Evolutionary conservation across 169 alveolate genomes (phyloP).

Genomic region (Plasmodium gaboni): DNA sequence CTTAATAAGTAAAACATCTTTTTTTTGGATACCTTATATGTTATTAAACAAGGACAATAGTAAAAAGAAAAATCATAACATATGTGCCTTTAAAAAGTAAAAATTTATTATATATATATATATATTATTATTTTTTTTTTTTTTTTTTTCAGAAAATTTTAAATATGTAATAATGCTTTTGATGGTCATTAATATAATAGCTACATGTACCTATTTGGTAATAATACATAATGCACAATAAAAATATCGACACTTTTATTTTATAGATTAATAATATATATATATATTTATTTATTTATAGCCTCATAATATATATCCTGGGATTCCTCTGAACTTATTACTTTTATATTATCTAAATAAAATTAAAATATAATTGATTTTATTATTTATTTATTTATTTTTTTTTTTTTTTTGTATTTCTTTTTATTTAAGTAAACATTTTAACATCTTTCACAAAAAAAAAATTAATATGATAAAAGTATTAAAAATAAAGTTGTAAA

Average conservation of each 20-base stretch:
- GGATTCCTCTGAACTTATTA: slow-evolving; percentile 47
- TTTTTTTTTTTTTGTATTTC: not conserved
- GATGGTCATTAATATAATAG: slow-evolving; percentile 34
- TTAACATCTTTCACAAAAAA: not conserved
- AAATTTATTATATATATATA: not conserved
- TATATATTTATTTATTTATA: slow-evolving; percentile 4
- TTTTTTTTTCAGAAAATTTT: slow-evolving; percentile 29
- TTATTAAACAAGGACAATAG: slow-evolving; percentile 26
- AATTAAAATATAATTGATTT: slow-evolving; percentile 26
- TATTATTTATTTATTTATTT: slow-evolving; percentile 3
- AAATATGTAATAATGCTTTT: slow-evolving; percentile 52
- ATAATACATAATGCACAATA: not conserved
- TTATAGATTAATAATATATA: not conserved
- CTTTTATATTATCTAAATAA: slow-evolving; percentile 44
- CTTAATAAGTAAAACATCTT: slow-evolving; percentile 43
- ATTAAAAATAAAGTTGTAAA: not conserved
- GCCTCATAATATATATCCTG: slow-evolving; percentile 39
- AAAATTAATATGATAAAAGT: not conserved
- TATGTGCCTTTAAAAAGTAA: not conserved
- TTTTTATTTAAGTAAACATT: not conserved
- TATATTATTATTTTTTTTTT: slow-evolving; percentile 6
- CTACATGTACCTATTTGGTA: slow-evolving; percentile 67
- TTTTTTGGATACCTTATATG: slow-evolving; percentile 73
- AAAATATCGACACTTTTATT: not conserved
- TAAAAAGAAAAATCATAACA: not conserved